Conservation (phyloP, 2,329 filamentous ascomycete genomes). For the Colletotrichum cuscutae region DNA sequence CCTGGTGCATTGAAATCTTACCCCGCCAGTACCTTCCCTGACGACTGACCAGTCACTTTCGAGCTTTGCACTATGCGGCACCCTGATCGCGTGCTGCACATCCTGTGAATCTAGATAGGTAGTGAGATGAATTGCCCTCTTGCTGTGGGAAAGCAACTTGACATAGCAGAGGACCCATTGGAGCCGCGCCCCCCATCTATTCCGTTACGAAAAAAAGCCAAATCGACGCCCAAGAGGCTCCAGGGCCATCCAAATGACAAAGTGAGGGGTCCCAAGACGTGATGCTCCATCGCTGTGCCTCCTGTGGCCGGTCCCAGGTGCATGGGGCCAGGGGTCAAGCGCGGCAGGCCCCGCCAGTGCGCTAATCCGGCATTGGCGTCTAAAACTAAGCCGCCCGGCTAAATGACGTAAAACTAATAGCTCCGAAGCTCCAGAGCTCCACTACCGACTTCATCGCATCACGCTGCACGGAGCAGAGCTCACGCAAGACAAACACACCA, state of each 20-base stretch:
- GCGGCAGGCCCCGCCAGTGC: constrained; percentile 9
- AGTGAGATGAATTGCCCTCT: not conserved
- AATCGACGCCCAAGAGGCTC: not conserved
- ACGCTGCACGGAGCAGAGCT: constrained; percentile 16
- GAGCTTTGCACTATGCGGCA: too few species aligned
- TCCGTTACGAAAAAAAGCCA: not conserved
- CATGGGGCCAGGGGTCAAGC: constrained; percentile 16
- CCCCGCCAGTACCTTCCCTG: not conserved
- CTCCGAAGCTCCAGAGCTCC: constrained; percentile 34
- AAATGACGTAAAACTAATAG: constrained; percentile 34
- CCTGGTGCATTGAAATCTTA: not conserved
- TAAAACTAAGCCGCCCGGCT: constrained; percentile 11
- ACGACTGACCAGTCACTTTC: not conserved
- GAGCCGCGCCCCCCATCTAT: not conserved
- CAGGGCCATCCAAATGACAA: not conserved
- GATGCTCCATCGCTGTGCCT: not conserved
- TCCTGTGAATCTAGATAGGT: not conserved
- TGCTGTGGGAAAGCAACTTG: not conserved
- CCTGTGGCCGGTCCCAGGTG: not conserved
- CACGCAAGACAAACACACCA: constrained; percentile 13
- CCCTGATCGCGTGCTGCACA: not conserved
- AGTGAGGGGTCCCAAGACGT: constrained; percentile 4
- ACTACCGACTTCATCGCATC: constrained; percentile 34
- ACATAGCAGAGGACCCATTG: not conserved
- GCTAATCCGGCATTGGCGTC: constrained; percentile 26